phyloP scores from a whole-genome alignment of 2,329 filamentous ascomycete genomes.

The Verticillium klebahnii region DNA sequence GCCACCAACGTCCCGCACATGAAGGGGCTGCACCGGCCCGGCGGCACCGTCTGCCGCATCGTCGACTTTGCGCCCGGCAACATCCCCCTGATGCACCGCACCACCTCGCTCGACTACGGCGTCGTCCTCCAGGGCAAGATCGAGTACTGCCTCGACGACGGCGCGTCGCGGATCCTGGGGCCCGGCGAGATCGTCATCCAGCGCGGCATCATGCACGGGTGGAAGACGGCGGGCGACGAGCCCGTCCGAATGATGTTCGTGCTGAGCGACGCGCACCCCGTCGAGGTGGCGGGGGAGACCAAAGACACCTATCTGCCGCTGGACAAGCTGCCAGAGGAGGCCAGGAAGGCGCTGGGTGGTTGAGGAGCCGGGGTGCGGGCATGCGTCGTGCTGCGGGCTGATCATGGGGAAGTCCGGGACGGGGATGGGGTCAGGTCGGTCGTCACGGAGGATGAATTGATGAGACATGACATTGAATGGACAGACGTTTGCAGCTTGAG shows the following conservation, averaged over 20 bases:
- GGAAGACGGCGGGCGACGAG: constrained; percentile 4
- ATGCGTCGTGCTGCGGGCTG: neutral
- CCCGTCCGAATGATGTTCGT: neutral
- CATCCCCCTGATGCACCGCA: constrained; percentile 34
- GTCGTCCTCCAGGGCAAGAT: constrained; percentile 40
- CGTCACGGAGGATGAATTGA: neutral
- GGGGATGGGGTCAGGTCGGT: neutral
- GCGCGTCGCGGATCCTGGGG: constrained; percentile 30
- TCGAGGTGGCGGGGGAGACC: constrained; percentile 6
- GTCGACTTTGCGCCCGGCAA: constrained; percentile 12
- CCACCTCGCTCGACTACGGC: constrained; percentile 40
- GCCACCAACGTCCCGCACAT: constrained; percentile 7
- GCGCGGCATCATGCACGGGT: constrained; percentile 36
- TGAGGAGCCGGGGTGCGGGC: neutral
- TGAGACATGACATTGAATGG: neutral
- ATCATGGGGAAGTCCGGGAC: neutral
- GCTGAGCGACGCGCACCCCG: neutral
- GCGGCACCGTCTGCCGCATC: constrained; percentile 11
- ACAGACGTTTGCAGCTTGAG: neutral
- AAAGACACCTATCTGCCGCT: constrained; percentile 2
- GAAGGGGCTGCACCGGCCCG: constrained; percentile 9
- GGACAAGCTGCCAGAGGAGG: constrained; percentile 5
- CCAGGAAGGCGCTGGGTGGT: neutral
- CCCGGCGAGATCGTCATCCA: constrained; percentile 41
- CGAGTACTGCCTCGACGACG: constrained; percentile 39